Evolutionary conservation across 2,329 filamentous ascomycete species (phyloP).

Genomic region (Aureobasidium lini): DNA sequence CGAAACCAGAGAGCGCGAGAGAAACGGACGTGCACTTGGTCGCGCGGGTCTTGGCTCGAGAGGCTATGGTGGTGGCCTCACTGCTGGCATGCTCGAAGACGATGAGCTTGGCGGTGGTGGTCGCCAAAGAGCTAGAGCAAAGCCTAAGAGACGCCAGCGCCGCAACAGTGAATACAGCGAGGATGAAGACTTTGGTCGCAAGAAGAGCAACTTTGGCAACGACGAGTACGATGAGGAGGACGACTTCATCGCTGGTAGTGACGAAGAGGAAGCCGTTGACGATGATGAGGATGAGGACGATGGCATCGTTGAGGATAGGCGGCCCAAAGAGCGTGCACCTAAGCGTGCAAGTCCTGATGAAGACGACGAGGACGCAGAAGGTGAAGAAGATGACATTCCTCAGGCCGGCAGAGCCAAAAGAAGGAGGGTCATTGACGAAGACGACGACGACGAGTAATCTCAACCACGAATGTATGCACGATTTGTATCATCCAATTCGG

Average conservation of each 20-base stretch:
- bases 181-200: slow-evolving; percentile 68
- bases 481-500: background rate
- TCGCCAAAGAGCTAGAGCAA: slow-evolving; percentile 18
- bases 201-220: slow-evolving; percentile 52
- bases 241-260: slow-evolving; percentile 68
- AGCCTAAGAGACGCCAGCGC: slow-evolving; percentile 29
- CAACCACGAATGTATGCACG: background rate
- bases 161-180: slow-evolving; percentile 51
- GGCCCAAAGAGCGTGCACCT: slow-evolving; percentile 17
- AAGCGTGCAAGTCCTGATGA: slow-evolving; percentile 23
- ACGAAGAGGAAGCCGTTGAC: slow-evolving; percentile 49
- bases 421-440: slow-evolving; percentile 39
- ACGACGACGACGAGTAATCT: slow-evolving; percentile 34
- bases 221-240: slow-evolving; percentile 76
- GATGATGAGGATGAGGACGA: slow-evolving; percentile 50
- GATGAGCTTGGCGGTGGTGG: slow-evolving; percentile 36
- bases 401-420: slow-evolving; percentile 32
- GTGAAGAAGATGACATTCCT: slow-evolving; percentile 24
- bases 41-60: slow-evolving; percentile 42
- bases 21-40: slow-evolving; percentile 42
- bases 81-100: slow-evolving; percentile 63
- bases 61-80: slow-evolving; percentile 49
- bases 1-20: slow-evolving; percentile 55
- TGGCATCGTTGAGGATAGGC: slow-evolving; percentile 32
- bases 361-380: slow-evolving; percentile 30